A percentile compares a stretch with the other conserved stretches of the same genome.
Evolutionary conservation across 768 basidiomycete species (phyloP).

Genomic region (Macrolepiota fuliginosa): DNA sequence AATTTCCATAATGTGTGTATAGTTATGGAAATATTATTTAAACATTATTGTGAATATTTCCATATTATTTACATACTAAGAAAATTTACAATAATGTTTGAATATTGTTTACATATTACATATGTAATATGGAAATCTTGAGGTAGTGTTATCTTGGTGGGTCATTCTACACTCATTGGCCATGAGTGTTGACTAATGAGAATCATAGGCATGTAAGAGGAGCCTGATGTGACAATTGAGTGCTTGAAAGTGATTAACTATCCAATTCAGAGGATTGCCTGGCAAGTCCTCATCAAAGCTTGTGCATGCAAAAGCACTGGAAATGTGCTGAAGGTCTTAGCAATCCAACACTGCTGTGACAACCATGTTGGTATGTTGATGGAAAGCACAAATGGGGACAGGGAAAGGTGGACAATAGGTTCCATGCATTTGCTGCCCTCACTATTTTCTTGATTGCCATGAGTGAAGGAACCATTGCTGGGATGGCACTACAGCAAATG

Average conservation of each 20-base stretch:
- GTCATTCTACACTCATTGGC: conserved; percentile 17
- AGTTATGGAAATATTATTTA: too few relatives aligned
- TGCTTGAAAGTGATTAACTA: conserved; percentile 93
- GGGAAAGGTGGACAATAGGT: conserved; percentile 73
- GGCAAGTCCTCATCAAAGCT: conserved; percentile 88
- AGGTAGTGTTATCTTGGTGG: conserved; percentile 92
- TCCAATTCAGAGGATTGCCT: conserved; percentile 86
- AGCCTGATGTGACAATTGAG: conserved; percentile 90
- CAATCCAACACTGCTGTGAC: conserved; percentile 89
- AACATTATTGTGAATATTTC: too few relatives aligned
- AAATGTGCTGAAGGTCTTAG: conserved; percentile 90
- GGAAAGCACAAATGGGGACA: conserved; percentile 41
- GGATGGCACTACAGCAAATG: conserved; percentile 96
- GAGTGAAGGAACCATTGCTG: conserved; percentile 97
- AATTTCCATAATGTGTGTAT: too few relatives aligned
- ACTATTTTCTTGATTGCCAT: conserved; percentile 94
- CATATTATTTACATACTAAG: too few relatives aligned
- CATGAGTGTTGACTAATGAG: background rate
- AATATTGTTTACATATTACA: too few relatives aligned
- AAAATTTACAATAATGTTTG: too few relatives aligned
- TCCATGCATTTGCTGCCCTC: conserved; percentile 90
- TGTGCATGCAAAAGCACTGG: conserved; percentile 95
- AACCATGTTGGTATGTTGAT: conserved; percentile 72
- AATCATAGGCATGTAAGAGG: conserved; percentile 79
- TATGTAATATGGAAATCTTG: too few relatives aligned